These are phyloP conservation scores for Candida sanyiensis DNA, from an alignment of 805 yeast species.

Conservation along the genomic window DNA sequence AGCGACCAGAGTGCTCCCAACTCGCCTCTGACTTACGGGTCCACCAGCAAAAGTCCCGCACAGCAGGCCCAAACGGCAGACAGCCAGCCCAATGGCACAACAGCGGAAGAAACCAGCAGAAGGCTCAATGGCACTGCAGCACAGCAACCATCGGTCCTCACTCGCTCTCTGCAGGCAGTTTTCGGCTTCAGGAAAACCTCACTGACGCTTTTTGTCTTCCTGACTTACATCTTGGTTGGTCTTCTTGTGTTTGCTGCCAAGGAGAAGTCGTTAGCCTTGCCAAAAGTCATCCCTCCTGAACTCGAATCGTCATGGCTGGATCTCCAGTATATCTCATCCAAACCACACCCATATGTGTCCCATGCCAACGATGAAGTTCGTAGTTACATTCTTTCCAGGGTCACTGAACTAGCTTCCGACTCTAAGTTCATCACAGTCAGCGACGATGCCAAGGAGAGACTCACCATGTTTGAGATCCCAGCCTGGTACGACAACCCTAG, in stretches of 20 bases:
- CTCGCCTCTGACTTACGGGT: not conserved
- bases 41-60: not conserved
- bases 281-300: slow-evolving; percentile 35
- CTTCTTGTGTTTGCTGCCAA: slow-evolving; percentile 36
- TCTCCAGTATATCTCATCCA: slow-evolving; percentile 58
- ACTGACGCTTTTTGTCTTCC: slow-evolving; percentile 47
- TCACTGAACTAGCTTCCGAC: slow-evolving; percentile 29
- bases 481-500: slow-evolving; percentile 39
- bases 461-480: slow-evolving; percentile 42
- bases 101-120: not conserved
- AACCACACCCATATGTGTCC: slow-evolving; percentile 76
- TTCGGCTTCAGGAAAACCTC: slow-evolving; percentile 74
- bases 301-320: slow-evolving; percentile 56
- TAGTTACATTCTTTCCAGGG: slow-evolving; percentile 49
- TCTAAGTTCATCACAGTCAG: slow-evolving; percentile 28
- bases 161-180: slow-evolving; percentile 36
- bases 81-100: not conserved
- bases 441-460: slow-evolving; percentile 32
- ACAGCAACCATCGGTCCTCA: slow-evolving; percentile 13
- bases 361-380: slow-evolving; percentile 73
- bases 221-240: slow-evolving; percentile 41
- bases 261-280: slow-evolving; percentile 37
- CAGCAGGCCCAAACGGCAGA: not conserved
- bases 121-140: not conserved
- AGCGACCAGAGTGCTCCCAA: not conserved